Percentiles rank a stretch among this genome's conserved stretches.
These are phyloP conservation scores for Eucalyptus marginata DNA, from an alignment of 345 rosid genomes.

Conservation along the genomic window DNA sequence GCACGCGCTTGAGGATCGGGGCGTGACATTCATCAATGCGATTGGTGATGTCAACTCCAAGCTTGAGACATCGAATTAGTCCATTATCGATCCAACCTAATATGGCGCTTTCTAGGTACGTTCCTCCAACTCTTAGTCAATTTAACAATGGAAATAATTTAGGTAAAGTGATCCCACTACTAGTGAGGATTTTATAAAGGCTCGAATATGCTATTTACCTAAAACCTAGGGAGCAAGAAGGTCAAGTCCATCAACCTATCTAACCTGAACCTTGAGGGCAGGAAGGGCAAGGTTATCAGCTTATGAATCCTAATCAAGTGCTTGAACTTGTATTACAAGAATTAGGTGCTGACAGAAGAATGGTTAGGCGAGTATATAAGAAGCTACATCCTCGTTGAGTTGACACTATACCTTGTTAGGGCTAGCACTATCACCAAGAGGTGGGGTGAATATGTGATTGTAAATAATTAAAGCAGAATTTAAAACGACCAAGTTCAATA, in stretches of 20 bases:
- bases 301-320: background rate
- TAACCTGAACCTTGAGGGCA: background rate
- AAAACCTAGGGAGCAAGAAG: background rate
- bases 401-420: background rate
- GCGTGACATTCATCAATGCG: too few relatives aligned
- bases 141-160: too few relatives aligned
- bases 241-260: background rate
- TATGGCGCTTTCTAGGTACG: background rate
- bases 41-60: too few relatives aligned
- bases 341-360: background rate
- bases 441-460: too few relatives aligned
- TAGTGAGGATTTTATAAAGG: background rate
- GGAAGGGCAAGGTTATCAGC: background rate
- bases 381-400: background rate
- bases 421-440: too few relatives aligned
- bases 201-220: background rate
- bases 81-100: background rate
- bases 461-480: too few relatives aligned
- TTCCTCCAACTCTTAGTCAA: background rate
- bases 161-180: background rate
- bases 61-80: too few relatives aligned
- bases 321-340: background rate
- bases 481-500: too few relatives aligned
- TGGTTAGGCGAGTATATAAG: background rate
- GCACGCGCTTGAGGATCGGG: too few relatives aligned